Percentiles rank a stretch among this genome's conserved stretches.
These are phyloP conservation scores for Sporothrix variecibatus DNA, from an alignment of 2,329 filamentous ascomycete species.

Conservation along the genomic window DNA sequence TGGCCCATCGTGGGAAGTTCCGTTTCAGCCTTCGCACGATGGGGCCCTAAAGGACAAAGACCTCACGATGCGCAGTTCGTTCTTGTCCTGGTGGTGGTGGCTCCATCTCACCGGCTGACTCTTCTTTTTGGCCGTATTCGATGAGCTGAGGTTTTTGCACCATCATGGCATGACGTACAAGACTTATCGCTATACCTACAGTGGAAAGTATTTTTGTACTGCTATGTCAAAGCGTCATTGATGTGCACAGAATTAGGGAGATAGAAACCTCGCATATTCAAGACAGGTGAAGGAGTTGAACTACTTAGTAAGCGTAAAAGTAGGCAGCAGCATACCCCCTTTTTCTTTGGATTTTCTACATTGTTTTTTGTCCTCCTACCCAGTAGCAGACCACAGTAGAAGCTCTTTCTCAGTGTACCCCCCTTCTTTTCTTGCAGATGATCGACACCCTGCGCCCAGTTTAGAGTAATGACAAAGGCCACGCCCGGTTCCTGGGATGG, in stretches of 20 bases:
- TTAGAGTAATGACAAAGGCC: neutral
- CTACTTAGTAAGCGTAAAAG: neutral
- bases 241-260: neutral
- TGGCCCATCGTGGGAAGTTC: neutral
- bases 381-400: neutral
- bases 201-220: neutral
- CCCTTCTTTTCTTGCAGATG: neutral
- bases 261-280: neutral
- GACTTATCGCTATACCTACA: neutral
- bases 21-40: neutral
- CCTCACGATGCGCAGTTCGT: neutral
- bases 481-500: neutral
- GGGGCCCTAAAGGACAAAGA: neutral
- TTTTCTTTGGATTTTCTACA: neutral
- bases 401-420: neutral
- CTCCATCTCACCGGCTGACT: neutral
- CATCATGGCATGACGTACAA: neutral
- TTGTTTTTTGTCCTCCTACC: neutral
- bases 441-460: neutral
- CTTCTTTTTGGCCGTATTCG: neutral
- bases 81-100: neutral
- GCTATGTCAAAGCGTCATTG: neutral
- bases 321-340: neutral
- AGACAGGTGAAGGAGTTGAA: neutral
- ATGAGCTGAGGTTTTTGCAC: neutral